phyloP scores from a whole-genome alignment of 2,329 filamentous ascomycete genomes.

The Fusarium sterilihyphosum region DNA sequence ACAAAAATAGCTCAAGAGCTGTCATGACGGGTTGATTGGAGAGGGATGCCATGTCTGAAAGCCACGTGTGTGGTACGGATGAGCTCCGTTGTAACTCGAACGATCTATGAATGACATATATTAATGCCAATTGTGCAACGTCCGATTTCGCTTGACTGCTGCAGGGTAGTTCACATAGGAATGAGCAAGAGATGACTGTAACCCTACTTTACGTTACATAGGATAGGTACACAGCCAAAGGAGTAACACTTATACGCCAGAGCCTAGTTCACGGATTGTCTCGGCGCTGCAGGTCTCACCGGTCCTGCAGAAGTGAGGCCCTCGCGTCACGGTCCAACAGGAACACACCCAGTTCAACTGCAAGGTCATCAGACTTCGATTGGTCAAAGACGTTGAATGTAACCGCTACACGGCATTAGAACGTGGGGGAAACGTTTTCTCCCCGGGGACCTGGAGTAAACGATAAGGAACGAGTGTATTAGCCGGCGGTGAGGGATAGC shows the following conservation, averaged over 20 bases:
- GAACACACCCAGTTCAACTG: slow-evolving; percentile 22
- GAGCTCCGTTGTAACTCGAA: slow-evolving; percentile 38
- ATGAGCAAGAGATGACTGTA: background rate
- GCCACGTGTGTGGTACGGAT: slow-evolving; percentile 13
- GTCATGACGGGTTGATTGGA: slow-evolving; percentile 36
- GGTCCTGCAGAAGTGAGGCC: slow-evolving; percentile 21
- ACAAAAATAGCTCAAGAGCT: slow-evolving; percentile 29
- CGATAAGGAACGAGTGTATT: background rate
- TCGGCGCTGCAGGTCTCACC: slow-evolving; percentile 16
- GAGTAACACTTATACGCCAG: background rate
- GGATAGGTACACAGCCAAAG: background rate
- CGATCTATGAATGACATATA: slow-evolving; percentile 43
- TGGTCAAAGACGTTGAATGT: slow-evolving; percentile 24
- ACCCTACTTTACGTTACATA: background rate
- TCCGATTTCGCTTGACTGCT: background rate
- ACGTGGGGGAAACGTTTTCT: slow-evolving; percentile 7
- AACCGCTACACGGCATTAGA: slow-evolving; percentile 18
- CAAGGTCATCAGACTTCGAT: slow-evolving; percentile 12
- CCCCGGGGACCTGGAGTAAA: slow-evolving; percentile 9
- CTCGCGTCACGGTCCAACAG: slow-evolving; percentile 26
- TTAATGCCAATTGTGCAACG: slow-evolving; percentile 26
- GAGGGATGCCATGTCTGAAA: slow-evolving; percentile 20
- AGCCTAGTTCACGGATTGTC: background rate
- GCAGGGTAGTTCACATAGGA: background rate
- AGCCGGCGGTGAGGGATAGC: slow-evolving; percentile 22